Conservation (phyloP, 306 rosid species). For the Quercus cerris region DNA sequence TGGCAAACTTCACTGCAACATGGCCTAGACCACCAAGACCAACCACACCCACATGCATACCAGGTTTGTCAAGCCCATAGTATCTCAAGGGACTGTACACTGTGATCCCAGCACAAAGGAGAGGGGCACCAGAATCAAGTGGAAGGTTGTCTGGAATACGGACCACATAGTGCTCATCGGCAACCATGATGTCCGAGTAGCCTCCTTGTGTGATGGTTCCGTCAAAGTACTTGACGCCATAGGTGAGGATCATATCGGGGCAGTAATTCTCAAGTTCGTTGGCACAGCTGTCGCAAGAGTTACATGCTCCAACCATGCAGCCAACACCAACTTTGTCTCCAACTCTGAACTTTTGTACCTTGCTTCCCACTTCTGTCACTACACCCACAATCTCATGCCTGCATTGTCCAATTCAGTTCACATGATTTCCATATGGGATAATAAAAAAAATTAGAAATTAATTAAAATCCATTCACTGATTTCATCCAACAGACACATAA, state of each 20-base stretch:
- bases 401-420: neutral
- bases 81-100: constrained; percentile 28
- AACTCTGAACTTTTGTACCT: constrained; percentile 12
- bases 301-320: constrained; percentile 17
- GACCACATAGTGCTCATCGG: neutral
- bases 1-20: constrained; percentile 27
- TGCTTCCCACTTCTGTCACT: constrained; percentile 22
- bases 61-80: constrained; percentile 9
- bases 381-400: constrained; percentile 31
- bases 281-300: constrained; percentile 3
- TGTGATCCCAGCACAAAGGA: constrained; percentile 30
- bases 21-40: constrained; percentile 36
- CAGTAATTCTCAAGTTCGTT: constrained; percentile 25
- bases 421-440: no score
- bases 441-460: neutral
- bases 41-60: constrained; percentile 20
- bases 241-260: neutral
- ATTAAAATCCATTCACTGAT: neutral
- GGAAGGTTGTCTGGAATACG: constrained; percentile 13
- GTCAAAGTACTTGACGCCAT: constrained; percentile 4
- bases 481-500: no score
- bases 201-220: constrained; percentile 28
- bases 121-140: constrained; percentile 22
- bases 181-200: constrained; percentile 24
- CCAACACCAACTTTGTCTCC: constrained; percentile 31